phyloP scores from a whole-genome alignment of 257 asterid species.

The Jacaranda mimosifolia region DNA sequence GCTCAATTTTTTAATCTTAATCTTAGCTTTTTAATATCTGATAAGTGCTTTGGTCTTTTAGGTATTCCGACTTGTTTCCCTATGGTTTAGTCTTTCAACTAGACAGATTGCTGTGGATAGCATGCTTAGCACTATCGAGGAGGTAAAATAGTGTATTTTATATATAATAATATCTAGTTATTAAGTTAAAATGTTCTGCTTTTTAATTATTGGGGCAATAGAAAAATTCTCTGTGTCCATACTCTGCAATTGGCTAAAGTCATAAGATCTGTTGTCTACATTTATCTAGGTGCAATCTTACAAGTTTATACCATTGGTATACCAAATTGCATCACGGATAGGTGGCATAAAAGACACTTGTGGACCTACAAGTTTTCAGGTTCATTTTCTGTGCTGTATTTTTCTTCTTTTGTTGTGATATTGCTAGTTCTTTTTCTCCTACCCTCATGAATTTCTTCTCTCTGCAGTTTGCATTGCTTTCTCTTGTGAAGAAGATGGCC shows the following conservation, averaged over 20 bases:
- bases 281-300: constrained; percentile 83
- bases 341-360: constrained; percentile 78
- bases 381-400: constrained; percentile 38
- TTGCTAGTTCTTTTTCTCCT: not conserved
- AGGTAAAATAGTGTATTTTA: constrained; percentile 57
- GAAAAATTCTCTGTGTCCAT: constrained; percentile 21
- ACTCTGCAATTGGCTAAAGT: constrained; percentile 25
- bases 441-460: constrained; percentile 21
- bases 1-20: constrained; percentile 8
- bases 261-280: constrained; percentile 24
- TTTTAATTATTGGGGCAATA: constrained; percentile 14
- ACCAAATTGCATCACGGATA: constrained; percentile 97
- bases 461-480: constrained; percentile 87
- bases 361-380: constrained; percentile 90
- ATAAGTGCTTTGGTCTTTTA: constrained; percentile 44
- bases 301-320: constrained; percentile 86
- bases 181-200: constrained; percentile 18
- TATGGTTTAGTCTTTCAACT: constrained; percentile 89
- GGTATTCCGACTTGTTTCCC: constrained; percentile 97
- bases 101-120: constrained; percentile 73
- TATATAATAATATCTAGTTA: constrained; percentile 23
- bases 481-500: constrained; percentile 93
- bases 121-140: constrained; percentile 78
- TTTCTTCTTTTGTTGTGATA: constrained; percentile 11
- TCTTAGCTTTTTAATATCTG: constrained; percentile 24